These are phyloP conservation scores for Raffaelea deltoideospora DNA, from an alignment of 2,329 filamentous ascomycete species.

Conservation along the genomic window DNA sequence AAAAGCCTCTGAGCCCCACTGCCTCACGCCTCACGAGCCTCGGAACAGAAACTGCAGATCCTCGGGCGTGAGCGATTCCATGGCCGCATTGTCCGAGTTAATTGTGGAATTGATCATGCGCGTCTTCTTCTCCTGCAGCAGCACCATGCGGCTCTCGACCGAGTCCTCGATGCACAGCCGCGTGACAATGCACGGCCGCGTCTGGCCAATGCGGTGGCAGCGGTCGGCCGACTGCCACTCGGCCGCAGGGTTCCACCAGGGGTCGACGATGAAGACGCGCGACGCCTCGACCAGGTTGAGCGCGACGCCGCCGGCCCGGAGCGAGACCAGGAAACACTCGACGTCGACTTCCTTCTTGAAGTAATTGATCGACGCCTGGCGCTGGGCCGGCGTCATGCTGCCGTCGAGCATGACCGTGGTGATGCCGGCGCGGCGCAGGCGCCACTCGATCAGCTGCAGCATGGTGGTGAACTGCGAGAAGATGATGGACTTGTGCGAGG, in stretches of 20 bases:
- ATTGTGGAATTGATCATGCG: constrained; percentile 97
- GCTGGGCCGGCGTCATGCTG: constrained; percentile 87
- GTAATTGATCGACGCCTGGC: constrained; percentile 84
- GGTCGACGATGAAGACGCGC: constrained; percentile 89
- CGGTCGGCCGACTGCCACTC: constrained; percentile 97
- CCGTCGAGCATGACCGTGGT: constrained; percentile 97
- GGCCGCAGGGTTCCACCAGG: constrained; percentile 99
- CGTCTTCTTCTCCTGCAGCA: constrained; percentile 96
- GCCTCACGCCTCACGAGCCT: constrained; percentile 31
- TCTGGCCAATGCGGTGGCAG: constrained; percentile 90
- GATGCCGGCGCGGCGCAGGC: constrained; percentile 87
- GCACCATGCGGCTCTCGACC: constrained; percentile 88
- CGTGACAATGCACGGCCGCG: constrained; percentile 84
- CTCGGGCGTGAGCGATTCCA: constrained; percentile 79
- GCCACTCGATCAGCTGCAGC: constrained; percentile 95
- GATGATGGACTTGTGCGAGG: constrained; percentile 91
- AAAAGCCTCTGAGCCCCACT: no score
- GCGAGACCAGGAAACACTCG: constrained; percentile 87
- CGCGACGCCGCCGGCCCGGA: constrained; percentile 92
- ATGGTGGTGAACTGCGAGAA: constrained; percentile 97
- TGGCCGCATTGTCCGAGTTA: constrained; percentile 78
- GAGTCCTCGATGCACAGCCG: constrained; percentile 93
- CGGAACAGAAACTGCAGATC: constrained; percentile 97
- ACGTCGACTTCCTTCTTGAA: constrained; percentile 94
- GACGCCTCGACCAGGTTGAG: constrained; percentile 92